Base-by-base conservation (phyloP, 169 alveolate species). In the Plasmodium knowlesi region DNA sequence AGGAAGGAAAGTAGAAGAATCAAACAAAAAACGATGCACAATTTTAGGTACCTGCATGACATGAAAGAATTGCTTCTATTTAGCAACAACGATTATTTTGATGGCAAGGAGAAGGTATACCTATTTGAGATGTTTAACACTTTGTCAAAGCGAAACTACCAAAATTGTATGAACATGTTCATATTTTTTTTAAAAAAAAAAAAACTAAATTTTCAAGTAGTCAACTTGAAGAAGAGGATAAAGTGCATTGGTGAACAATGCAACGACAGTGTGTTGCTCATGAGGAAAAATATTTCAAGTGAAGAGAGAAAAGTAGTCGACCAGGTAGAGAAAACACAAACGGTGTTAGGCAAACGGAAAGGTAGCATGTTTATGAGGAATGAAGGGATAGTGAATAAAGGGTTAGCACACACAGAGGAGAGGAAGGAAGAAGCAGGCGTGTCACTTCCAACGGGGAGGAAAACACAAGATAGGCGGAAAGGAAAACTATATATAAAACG, bases 51-150 rank as follows among this genome's bases (percentile, higher is more conserved):
- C 37, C n/a, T 67, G 22, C 76, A 67, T 30, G 76, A 28, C n/a
- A 10, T 19, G 34, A 67, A 67, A 22, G 76, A 67, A 67, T 14
- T 67, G 76, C 76, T 67, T 14, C 30, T 67, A 9, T 67, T 67
- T n/a, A 67, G 39, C n/a, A 67, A 37, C 76, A 67, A 67, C 76
- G 37, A 67, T 39, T 67, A 67, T 67, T 67, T 67, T 67, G 76
- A 67, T 67, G 6, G n/a, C 0, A 67, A 28, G 41, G 37, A 16
- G 37, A 67, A 28, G 37, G 37, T 67, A 37, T 67, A 67, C 25
- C 14, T 67, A 9, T 67, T 67, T 6, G 76, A 67, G 22, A 67
- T 67, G 37, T 67, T 67, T 67, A 67, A 67, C 37, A 2, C 76
- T 5, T 28, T 67, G n/a, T 67, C 76, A 16, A 67, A 9, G 37